Evolutionary conservation across 2,329 filamentous ascomycete genomes (phyloP), one percentile per base, ranked within the genome.

Genomic region (Penicillium sp.): DNA sequence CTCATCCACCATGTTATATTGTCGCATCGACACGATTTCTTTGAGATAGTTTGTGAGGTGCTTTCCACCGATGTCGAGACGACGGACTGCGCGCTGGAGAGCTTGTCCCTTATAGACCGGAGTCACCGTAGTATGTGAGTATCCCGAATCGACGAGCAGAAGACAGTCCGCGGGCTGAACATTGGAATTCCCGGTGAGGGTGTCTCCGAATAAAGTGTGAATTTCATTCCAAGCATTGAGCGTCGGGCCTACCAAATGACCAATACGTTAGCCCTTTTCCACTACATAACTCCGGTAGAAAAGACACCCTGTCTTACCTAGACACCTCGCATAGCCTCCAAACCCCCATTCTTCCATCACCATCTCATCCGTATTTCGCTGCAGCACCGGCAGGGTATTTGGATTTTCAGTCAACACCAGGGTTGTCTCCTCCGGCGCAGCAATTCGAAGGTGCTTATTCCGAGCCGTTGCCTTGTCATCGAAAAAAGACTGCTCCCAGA

Each of bases 331-430:
- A 72, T 95, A 95, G 58, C 87, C 86, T 9, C 86, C 81, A 70
- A 98, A 98, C 2, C 89, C 89, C 74, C 93, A 98, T 67, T 97
- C 91, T 66, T 98, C 93, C 75, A 98, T 97, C 1, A 97, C 82
- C 65, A 98, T 89, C 74, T 98, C 92, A 65, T 98, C 93, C 60
- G 89, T 90, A 67, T 96, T 93, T 33, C 85, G 82, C 70, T 96
- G 90, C 55, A 98, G 73, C 10, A 84, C 83, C 0, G 86, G 84
- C 48, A 95, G 78, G 3, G 86, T 84, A 70, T 95, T 95, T 3
- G 90, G 86, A 40, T 89, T 87, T 69, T 98, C 93, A 1, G 88
- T 84, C 44, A 97, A 78, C 3, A 98, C 73, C 49, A 98, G 73
- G 42, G 89, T 86, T n/a, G 89, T 93, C 47, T 92, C 85, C 46